These are phyloP conservation scores for Globisporangium heterothallicum DNA, from an alignment of 352 stramenopile genomes.

Conservation along the genomic window DNA sequence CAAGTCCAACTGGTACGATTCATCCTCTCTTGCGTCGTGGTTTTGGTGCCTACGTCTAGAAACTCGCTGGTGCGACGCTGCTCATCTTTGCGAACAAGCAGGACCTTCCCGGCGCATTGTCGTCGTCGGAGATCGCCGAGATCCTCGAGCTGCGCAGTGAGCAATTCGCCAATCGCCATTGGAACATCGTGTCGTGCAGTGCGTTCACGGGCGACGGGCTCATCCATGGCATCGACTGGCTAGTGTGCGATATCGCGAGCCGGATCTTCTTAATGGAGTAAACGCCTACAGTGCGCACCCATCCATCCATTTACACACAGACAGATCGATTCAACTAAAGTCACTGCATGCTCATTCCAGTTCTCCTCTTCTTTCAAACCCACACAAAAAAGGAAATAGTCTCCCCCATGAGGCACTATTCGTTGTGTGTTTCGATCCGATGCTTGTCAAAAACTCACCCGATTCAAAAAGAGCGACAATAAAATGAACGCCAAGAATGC, in stretches of 20 bases:
- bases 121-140: slow-evolving; percentile 88
- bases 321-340: no score
- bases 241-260: slow-evolving; percentile 93
- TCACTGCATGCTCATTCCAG: no score
- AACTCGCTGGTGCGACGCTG: slow-evolving; percentile 96
- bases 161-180: slow-evolving; percentile 80
- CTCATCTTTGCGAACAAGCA: slow-evolving; percentile 99
- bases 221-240: slow-evolving; percentile 95
- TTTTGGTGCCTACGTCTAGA: no score
- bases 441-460: no score
- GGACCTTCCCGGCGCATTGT: slow-evolving; percentile 92
- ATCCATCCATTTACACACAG: no score
- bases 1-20: background rate
- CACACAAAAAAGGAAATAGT: no score
- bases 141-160: slow-evolving; percentile 74
- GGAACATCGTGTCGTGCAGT: slow-evolving; percentile 93
- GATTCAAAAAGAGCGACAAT: background rate
- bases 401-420: no score
- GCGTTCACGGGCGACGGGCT: slow-evolving; percentile 94
- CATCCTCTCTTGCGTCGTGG: background rate
- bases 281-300: no score
- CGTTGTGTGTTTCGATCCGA: no score
- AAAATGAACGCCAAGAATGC: slow-evolving; percentile 47
- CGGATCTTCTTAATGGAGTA: slow-evolving; percentile 88
- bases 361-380: no score